Base-by-base conservation (phyloP, 2,329 filamentous ascomycete genomes). In the Simplicillium aogashimaense region DNA sequence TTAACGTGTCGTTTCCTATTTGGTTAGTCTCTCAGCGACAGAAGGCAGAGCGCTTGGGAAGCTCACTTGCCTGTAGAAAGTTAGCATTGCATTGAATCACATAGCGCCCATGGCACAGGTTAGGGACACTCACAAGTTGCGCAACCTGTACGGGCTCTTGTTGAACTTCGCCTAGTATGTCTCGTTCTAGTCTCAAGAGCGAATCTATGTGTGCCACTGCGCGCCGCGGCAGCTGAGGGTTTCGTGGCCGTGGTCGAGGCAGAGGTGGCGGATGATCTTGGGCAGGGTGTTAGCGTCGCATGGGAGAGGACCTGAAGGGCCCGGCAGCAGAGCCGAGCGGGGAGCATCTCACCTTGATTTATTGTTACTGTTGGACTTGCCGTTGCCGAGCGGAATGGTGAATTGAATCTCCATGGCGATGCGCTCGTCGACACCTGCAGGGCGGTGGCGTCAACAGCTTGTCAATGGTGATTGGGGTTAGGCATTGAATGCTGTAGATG, bases 1-100 rank as follows among this genome's bases (percentile, higher is more conserved):
- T 66, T 66, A 30, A 66, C 57, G 45, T 65, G 63, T 15, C 63
- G 61, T 39, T 63, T 64, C 39, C 60, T 64, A 12, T 7, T 32
- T 32, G 15, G 13, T 32, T 32, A 13, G 15, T 32, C 11, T 32
- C 13, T 7, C 5, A 32, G 30, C 11, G 15, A 7, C 6, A 32
- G 30, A 7, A 15, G 6, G 7, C 4, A 13, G 12, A 30, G 30
- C 6, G 7, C 25, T 37, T 25, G 35, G 32, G 28, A 31, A 41
- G 20, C 45, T 41, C 31, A 49, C 47, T 49, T 49, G 47, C 47
- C 47, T 49, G 31, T 25, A 37, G 11, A 17, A 9, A 9, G 38
- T 35, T 37, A 37, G 18, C 28, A 37, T 6, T 3, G 3, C 4
- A 15, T 30, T 15, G 6, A 29, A 6, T 3, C 2, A 25, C 15